Evolutionary conservation across 2,329 filamentous ascomycete genomes (phyloP), one percentile per base, ranked within the genome.

Genomic region (Fusarium cicatricum): DNA sequence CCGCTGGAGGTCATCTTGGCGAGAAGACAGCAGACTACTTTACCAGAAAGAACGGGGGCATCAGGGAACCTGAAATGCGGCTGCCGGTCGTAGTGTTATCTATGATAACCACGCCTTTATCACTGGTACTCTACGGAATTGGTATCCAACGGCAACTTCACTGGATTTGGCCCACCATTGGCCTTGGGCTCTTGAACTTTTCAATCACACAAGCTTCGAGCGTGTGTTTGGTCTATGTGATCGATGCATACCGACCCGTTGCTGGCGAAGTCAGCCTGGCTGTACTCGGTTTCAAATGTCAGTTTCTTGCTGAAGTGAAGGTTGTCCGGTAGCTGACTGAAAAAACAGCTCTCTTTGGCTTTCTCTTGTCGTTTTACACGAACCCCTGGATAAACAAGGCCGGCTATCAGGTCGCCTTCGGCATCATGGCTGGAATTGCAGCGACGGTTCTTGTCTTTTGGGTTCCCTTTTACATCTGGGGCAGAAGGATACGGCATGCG

Each of bases 11-110:
- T 1, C 70, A 74, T 26, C 62, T 81, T 1, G 77, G 77, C 3
- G 79, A 85, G 62, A 75, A 73, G 67, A 70, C 79, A 9, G 80
- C 81, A 15, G 79, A 82, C 42, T 75, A 72, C 49, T 72, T 82
- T 17, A 86, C 84, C 0, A 73, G 70, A 46, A 74, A 76, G 23
- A 87, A 86, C 60, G 76, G 78, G 4, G 84, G 84, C 5, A 76
- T 86, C 16, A 75, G 83, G n/a, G 79, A 85, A 43, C 82, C 84
- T 0, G 83, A 86, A 65, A 85, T 86, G 83, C 76, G 84, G n/a
- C 70, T 87, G 5, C 82, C 82, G 1, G 80, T 80, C 5, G 76
- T 86, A 15, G 67, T 76, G 11, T 74, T 82, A 1, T 84, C 81
- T 60, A 70, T 82, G 63, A 68, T 84, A 23, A 78, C 82, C 12